Percentiles rank a stretch among this genome's conserved stretches.
These are phyloP conservation scores for Babjeviella inositovora DNA, from an alignment of 805 yeast species.

Conservation along the genomic window DNA sequence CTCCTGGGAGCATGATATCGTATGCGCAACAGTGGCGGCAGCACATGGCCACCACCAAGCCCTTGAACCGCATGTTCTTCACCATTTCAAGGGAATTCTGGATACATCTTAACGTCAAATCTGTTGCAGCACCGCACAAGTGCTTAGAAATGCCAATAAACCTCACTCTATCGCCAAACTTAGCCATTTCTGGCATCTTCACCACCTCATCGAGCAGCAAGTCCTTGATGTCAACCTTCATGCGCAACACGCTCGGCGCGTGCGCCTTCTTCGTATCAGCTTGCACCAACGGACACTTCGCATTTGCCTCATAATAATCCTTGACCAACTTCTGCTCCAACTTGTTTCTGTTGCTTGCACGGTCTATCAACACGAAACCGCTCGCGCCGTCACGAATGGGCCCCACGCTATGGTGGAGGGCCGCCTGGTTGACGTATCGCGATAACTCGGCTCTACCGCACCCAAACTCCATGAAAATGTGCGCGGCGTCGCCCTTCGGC, in stretches of 20 bases:
- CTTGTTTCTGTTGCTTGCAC: constrained; percentile 67
- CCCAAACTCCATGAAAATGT: constrained; percentile 62
- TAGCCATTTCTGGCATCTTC: constrained; percentile 2
- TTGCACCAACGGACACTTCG: constrained; percentile 1
- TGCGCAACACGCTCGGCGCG: constrained; percentile 25
- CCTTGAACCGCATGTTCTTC: constrained; percentile 16
- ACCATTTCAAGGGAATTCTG: constrained; percentile 9
- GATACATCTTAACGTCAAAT: constrained; percentile 58
- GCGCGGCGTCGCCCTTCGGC: constrained; percentile 5
- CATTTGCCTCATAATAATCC: constrained; percentile 22
- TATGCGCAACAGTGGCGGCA: constrained; percentile 76
- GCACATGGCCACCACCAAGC: constrained; percentile 79
- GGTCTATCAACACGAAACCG: constrained; percentile 51
- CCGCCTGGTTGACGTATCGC: constrained; percentile 26
- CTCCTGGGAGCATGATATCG: constrained; percentile 30
- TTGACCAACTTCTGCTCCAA: constrained; percentile 50
- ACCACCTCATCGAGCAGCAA: constrained; percentile 26
- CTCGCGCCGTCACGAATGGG: too few species aligned
- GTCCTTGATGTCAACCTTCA: constrained; percentile 72
- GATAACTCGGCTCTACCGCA: constrained; percentile 83
- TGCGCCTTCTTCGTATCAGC: too few species aligned
- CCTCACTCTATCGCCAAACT: neutral
- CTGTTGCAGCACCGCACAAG: constrained; percentile 90
- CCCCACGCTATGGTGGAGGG: neutral
- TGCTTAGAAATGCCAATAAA: constrained; percentile 71